phyloP scores from a whole-genome alignment of 2,329 filamentous ascomycete genomes.

The Pseudocercospora macadamiae region DNA sequence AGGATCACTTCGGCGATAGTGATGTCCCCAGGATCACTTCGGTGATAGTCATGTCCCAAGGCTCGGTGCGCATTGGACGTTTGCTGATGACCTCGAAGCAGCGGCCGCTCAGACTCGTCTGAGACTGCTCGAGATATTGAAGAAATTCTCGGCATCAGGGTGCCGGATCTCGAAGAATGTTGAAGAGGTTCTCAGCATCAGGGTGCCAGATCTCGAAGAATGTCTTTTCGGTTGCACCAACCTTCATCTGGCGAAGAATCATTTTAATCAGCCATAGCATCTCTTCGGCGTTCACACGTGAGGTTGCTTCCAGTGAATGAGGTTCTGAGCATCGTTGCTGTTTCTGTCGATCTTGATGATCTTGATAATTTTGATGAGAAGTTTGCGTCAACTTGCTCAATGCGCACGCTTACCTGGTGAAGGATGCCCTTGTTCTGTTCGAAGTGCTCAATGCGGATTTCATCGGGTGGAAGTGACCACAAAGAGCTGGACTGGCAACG shows the following conservation, averaged over 20 bases:
- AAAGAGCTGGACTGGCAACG: constrained; percentile 44
- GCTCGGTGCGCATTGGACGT: constrained; percentile 71
- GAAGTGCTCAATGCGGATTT: constrained; percentile 78
- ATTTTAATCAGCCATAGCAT: constrained; percentile 94
- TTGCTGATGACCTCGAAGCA: constrained; percentile 87
- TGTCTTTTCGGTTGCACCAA: constrained; percentile 82
- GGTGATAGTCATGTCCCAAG: constrained; percentile 79
- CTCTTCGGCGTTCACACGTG: constrained; percentile 93
- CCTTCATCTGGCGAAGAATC: constrained; percentile 77
- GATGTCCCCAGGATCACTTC: constrained; percentile 91
- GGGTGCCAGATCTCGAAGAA: constrained; percentile 69
- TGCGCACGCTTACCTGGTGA: no score
- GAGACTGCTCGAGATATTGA: constrained; percentile 85
- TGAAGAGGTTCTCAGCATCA: constrained; percentile 64
- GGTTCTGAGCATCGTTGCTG: constrained; percentile 81
- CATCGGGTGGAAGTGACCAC: constrained; percentile 61
- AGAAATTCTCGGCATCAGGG: no score
- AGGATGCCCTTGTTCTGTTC: no score
- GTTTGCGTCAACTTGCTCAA: no score
- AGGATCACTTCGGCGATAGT: constrained; percentile 77
- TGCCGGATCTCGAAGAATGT: no score
- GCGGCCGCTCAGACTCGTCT: constrained; percentile 85
- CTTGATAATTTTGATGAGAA: constrained; percentile 91
- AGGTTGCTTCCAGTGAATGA: constrained; percentile 91
- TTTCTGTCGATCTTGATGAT: constrained; percentile 89